Base-by-base conservation (phyloP, 2,329 filamentous ascomycete species). In the Nannizzia gypsea region DNA sequence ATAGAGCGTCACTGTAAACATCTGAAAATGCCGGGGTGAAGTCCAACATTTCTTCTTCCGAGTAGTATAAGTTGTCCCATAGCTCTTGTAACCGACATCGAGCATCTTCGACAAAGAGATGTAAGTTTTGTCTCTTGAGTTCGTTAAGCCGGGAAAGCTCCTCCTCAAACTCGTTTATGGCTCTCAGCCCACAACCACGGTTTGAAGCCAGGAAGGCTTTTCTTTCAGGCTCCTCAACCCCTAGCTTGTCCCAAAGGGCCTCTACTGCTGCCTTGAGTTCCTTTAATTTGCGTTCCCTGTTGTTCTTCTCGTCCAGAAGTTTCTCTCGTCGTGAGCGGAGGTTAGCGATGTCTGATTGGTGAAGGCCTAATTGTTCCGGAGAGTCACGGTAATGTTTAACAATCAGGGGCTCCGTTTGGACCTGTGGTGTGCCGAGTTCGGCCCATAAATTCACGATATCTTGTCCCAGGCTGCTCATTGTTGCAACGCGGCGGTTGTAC, bases 31-130 rank as follows among this genome's bases (percentile, higher is more conserved):
- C 93, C 0, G 95, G 93, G 0, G 91, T 93, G 67, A 99, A 99
- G 66, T 96, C 91, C 60, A 97, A 83, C 91, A 97, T 97, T 76
- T 99, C 93, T 68, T 99, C 93, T 71, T 99, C 93, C 0, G 89
- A 96, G 70, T 95, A 91, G 77, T 93, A 97, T 1, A 99, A 77
- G 0, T 84, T 80, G 70, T 99, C 93, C 93, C 95, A 99, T 0
- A 99, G 83, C 69, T 95, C 91, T 72, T 97, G 92, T 9, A 99
- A 81, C 70, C 89, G 89, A 74, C 85, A 88, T 44, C 95, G 83
- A 20, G 92, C 87, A 76, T 99, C 93, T 71, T 97, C 93, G 9
- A 99, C 90, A 68, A 99, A 99, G 3, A 97, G 75, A 70, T 96
- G 91, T 63, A 99, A 80, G 68, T 99, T 96, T 71, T 99, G 89